These are phyloP conservation scores for Aspergillus fijiensis DNA, from an alignment of 2,329 filamentous ascomycete species.

Conservation along the genomic window DNA sequence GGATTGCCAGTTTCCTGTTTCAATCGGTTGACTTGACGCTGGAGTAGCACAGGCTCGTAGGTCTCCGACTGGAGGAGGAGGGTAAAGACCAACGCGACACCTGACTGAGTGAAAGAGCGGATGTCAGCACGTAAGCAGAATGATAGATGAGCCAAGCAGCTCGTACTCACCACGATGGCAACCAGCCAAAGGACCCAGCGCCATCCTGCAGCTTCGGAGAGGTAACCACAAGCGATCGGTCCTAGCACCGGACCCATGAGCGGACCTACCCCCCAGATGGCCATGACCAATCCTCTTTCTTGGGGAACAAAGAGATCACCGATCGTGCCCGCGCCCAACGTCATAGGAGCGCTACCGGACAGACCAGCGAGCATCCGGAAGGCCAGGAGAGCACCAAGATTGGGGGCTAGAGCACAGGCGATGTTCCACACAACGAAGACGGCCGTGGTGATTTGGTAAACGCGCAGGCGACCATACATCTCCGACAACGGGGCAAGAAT, in stretches of 20 bases:
- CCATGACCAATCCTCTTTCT: conserved; percentile 50
- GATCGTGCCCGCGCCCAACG: conserved; percentile 52
- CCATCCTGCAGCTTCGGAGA: conserved; percentile 43
- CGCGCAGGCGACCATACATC: conserved; percentile 41
- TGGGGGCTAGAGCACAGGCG: conserved; percentile 53
- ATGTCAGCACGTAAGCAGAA: conserved; percentile 26
- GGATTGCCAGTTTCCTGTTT: neutral
- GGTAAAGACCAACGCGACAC: neutral
- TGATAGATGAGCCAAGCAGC: conserved; percentile 23
- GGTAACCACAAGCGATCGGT: conserved; percentile 46
- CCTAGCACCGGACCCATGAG: conserved; percentile 52
- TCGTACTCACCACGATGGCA: conserved; percentile 26
- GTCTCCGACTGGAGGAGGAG: neutral
- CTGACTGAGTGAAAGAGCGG: conserved; percentile 16
- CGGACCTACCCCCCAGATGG: conserved; percentile 50
- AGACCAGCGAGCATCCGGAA: conserved; percentile 48
- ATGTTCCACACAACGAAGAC: conserved; percentile 60
- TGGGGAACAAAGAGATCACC: conserved; percentile 50
- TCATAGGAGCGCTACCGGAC: conserved; percentile 42
- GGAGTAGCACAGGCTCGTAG: neutral
- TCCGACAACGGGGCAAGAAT: conserved; percentile 34
- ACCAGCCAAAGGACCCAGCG: conserved; percentile 31
- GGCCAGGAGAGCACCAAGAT: conserved; percentile 22
- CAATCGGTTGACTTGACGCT: neutral
- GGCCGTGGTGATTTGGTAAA: conserved; percentile 56